Evolutionary conservation across 2,329 filamentous ascomycete genomes (phyloP), one percentile per base, ranked within the genome.

Genomic region (Xylaria sp.): DNA sequence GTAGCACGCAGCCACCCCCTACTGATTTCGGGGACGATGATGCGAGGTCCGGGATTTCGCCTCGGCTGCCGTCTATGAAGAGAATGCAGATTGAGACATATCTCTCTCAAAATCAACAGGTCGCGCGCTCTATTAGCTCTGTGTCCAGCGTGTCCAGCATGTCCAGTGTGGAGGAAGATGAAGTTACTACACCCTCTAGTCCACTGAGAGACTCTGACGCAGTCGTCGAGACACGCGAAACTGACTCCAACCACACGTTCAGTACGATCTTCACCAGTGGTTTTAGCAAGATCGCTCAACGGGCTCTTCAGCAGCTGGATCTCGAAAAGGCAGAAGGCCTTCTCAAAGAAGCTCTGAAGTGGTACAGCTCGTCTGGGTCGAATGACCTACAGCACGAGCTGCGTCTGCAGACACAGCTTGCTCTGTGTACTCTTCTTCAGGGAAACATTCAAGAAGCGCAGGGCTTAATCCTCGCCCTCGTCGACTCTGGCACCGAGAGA

Each of bases 11-110:
- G 36, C 33, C 66, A 49, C 67, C 67, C n/a, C 64, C 58, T 33
- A 71, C 64, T 55, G 70, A 67, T 43, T 70, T 63, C 12, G 70
- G 64, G 2, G 67, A 70, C 51, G 67, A 71, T 46, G 67, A 71
- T 54, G 54, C 46, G 10, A 67, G 62, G 31, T 70, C 67, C 15
- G 67, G 59, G 10, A 58, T 64, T 23, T 39, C 39, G 18, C 64
- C 56, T 41, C 48, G 58, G 23, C 13, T 71, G 18, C 70, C 70
- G 18, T 67, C 70, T 52, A 62, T 71, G 41, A 71, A 71, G n/a
- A 62, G 56, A 62, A 54, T 58, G 28, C 70, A 66, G 25, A 71
- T 71, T 15, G 70, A 71, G 49, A 67, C 70, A 15, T 71, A 55
- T 9, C 64, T 71, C 2, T 69, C 67, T 33, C 54, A 65, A 57